Percentiles rank a stretch among this genome's conserved stretches.
Evolutionary conservation across 192 early-diverging fungal genomes (phyloP).

Genomic region (Irineochytrium annulatum): DNA sequence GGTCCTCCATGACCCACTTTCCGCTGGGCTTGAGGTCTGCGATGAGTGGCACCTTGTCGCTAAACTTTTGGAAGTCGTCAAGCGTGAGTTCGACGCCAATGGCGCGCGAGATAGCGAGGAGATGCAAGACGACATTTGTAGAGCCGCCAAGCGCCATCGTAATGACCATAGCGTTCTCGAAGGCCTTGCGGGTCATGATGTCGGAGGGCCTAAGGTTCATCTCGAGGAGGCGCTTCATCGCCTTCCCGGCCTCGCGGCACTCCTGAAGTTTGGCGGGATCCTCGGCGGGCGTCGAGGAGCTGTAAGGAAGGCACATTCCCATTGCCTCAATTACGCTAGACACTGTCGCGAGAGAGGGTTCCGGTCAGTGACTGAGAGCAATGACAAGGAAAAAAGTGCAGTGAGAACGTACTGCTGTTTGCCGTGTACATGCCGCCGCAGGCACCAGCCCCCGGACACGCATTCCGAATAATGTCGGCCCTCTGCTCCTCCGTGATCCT

Average conservation of each 20-base stretch:
- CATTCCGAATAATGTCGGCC: conserved; percentile 43
- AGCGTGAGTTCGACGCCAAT: conserved; percentile 79
- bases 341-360: conserved; percentile 60
- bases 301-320: conserved; percentile 96
- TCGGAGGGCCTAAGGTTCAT: conserved; percentile 90
- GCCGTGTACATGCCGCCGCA: conserved; percentile 99
- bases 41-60: conserved; percentile 87
- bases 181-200: conserved; percentile 92
- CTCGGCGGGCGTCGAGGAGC: conserved; percentile 88
- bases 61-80: conserved; percentile 93
- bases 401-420: conserved; percentile 75
- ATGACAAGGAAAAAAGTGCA: conserved; percentile 2
- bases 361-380: background rate
- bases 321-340: conserved; percentile 94
- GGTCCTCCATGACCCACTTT: conserved; percentile 97
- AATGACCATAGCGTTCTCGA: conserved; percentile 94
- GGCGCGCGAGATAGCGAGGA: conserved; percentile 84
- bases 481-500: conserved; percentile 85
- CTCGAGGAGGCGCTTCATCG: conserved; percentile 86
- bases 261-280: conserved; percentile 86
- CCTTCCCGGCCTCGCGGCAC: conserved; percentile 76
- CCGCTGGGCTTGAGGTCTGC: conserved; percentile 98
- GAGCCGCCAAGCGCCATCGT: conserved; percentile 95
- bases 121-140: conserved; percentile 95
- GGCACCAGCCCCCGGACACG: conserved; percentile 82